Evolutionary conservation across 2,329 filamentous ascomycete species (phyloP), one percentile per base, ranked within the genome.

Genomic region (Penicillium sp.): DNA sequence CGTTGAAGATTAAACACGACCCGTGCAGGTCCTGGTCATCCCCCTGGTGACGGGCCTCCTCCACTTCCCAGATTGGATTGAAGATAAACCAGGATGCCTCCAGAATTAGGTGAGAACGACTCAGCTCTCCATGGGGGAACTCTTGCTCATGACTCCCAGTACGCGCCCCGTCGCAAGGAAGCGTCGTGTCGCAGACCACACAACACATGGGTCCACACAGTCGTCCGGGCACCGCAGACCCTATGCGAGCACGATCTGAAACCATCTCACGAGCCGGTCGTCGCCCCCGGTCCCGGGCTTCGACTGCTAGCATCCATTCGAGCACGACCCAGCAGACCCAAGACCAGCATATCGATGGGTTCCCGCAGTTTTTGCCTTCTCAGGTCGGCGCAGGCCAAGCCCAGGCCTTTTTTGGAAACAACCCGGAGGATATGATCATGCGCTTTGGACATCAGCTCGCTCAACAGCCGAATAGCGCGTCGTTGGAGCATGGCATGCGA

Each of bases 291-390:
- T 76, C 74, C 29, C 65, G 73, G 63, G 73, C 72, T 29, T 75
- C 73, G 40, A 75, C 73, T 8, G 69, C 72, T 29, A 76, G 74
- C 54, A 71, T 75, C 42, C 73, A 75, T 53, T 76, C 74, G n/a
- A 73, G 66, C 52, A 71, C 69, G 13, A 73, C 72, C 33, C 71
- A 74, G 56, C 68, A 71, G 48, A 70, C 68, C 28, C 71, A 72
- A 44, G 71, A 74, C 43, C 70, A 73, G 44, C 69, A 71, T 46
- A 57, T 70, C 45, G 71, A 73, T 50, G 64, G 62, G 42, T 73
- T 72, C 47, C 56, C 67, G 9, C 66, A 71, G 35, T 73, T 72
- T 44, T 59, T 72, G 46, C 63, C 68, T 10, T 55, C 68, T 15
- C 70, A 72, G 42, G 52, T 66, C 33, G 56, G 53, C 20, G 50